A percentile compares a stretch with the other conserved stretches of the same genome.
These are phyloP conservation scores for Dalechampia spathulata DNA, from an alignment of 441 rosid species.

Conservation along the genomic window DNA sequence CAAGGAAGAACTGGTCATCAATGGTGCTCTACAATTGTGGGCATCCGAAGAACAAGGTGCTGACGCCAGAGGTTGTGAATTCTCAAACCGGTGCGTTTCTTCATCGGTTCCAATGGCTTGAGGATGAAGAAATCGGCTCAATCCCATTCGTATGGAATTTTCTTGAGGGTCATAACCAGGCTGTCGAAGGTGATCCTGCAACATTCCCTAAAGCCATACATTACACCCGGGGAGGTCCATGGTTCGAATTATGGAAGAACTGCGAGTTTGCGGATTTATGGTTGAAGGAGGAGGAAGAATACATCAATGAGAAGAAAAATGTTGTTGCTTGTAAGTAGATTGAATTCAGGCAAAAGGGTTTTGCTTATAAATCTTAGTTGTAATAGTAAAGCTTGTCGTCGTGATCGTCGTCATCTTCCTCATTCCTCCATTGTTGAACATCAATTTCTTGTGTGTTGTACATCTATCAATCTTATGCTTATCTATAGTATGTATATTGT, in stretches of 20 bases:
- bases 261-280: conserved; percentile 93
- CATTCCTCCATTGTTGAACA: no score
- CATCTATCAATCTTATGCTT: no score
- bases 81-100: conserved; percentile 65
- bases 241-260: conserved; percentile 94
- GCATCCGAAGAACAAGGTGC: conserved; percentile 74
- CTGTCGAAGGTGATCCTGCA: conserved; percentile 47
- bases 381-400: no score
- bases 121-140: conserved; percentile 80
- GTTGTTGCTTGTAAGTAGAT: no score
- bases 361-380: no score
- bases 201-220: conserved; percentile 78
- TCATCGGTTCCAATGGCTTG: conserved; percentile 92
- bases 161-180: conserved; percentile 87
- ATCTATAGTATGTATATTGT: no score
- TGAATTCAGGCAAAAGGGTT: no score
- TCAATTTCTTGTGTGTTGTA: no score
- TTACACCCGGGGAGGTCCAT: conserved; percentile 93
- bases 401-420: no score
- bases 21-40: conserved; percentile 95
- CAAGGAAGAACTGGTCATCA: conserved; percentile 97
- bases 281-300: conserved; percentile 69
- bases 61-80: conserved; percentile 57
- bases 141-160: conserved; percentile 87
- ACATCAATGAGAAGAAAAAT: conserved; percentile 27